phyloP scores from a whole-genome alignment of 345 rosid genomes.

The Luvunga scandens region DNA sequence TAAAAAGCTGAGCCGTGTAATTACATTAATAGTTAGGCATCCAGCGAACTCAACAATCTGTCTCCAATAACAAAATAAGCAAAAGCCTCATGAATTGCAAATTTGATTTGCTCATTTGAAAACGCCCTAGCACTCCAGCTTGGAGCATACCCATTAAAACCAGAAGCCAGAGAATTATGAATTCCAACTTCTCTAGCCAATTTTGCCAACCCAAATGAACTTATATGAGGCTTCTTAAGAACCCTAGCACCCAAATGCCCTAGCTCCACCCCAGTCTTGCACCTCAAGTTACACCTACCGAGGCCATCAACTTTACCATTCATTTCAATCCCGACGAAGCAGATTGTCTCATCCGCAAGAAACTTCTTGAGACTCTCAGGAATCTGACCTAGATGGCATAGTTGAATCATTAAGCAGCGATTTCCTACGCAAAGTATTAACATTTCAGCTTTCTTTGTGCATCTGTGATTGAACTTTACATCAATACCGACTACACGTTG shows the following conservation, averaged over 20 bases:
- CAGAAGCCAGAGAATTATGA: background rate
- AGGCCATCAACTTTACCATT: background rate
- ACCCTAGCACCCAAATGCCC: background rate
- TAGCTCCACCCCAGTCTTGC: background rate
- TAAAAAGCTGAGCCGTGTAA: background rate
- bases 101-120: background rate
- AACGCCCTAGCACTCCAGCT: background rate
- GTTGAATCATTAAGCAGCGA: background rate
- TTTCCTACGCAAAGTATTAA: background rate
- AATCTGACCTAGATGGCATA: background rate
- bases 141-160: background rate
- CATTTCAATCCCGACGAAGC: background rate
- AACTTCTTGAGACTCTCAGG: background rate
- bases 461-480: background rate
- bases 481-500: background rate
- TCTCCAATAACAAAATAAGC: background rate
- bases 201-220: background rate
- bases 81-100: background rate
- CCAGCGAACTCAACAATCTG: background rate
- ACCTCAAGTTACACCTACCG: background rate
- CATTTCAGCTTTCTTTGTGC: background rate
- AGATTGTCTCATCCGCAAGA: background rate
- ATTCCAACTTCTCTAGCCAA: background rate
- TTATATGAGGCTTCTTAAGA: background rate
- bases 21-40: background rate